Conservation (phyloP, 805 yeast species). For the Starmerella potacharoeniae region DNA sequence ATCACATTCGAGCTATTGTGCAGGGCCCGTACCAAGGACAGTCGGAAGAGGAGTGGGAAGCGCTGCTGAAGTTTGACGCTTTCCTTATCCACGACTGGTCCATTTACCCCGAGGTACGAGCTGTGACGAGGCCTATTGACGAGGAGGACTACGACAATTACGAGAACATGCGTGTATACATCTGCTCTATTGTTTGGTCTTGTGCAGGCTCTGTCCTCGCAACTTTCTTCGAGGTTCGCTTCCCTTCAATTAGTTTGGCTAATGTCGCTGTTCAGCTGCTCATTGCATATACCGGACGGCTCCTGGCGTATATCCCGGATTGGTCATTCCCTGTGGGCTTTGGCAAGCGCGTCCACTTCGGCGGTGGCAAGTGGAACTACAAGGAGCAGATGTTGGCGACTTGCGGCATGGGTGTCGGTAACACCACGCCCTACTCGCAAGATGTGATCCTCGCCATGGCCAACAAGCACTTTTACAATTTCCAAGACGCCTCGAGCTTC, state of each 20-base stretch:
- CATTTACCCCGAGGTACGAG: constrained; percentile 51
- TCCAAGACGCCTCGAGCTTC: constrained; percentile 27
- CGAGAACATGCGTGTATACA: constrained; percentile 44
- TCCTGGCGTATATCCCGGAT: constrained; percentile 26
- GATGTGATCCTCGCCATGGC: constrained; percentile 29
- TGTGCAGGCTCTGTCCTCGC: constrained; percentile 46
- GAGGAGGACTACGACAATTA: constrained; percentile 35
- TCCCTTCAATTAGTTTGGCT: constrained; percentile 42
- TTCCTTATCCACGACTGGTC: constrained; percentile 36
- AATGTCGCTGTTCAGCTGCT: constrained; percentile 47
- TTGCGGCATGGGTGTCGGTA: constrained; percentile 24
- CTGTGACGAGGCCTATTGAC: constrained; percentile 43
- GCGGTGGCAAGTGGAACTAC: constrained; percentile 42
- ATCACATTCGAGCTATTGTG: constrained; percentile 28
- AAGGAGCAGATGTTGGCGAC: constrained; percentile 36
- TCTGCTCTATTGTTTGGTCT: constrained; percentile 42
- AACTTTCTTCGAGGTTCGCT: constrained; percentile 47
- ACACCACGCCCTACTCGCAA: constrained; percentile 23
- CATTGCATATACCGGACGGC: constrained; percentile 47
- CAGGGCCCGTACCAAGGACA: constrained; percentile 12
- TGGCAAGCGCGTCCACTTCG: constrained; percentile 26
- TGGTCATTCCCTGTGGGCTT: constrained; percentile 13
- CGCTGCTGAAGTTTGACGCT: constrained; percentile 33
- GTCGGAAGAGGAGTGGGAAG: constrained; percentile 22
- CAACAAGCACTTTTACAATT: constrained; percentile 23